These are phyloP conservation scores for Hygrocybe coccinea DNA, from an alignment of 768 basidiomycete species.

Conservation along the genomic window DNA sequence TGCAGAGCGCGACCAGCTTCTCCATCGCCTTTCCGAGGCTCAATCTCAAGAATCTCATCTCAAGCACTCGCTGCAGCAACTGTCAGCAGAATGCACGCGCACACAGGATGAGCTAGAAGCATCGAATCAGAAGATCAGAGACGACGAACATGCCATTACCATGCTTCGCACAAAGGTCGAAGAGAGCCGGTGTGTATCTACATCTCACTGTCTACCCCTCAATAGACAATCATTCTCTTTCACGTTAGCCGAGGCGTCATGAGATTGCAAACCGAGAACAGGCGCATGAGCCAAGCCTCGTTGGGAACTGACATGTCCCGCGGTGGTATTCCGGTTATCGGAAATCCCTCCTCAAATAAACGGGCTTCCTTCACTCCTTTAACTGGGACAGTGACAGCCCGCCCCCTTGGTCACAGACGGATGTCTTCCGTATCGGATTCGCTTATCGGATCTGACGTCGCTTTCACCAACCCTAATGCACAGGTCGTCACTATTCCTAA, in stretches of 20 bases:
- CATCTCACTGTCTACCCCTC: slow-evolving; percentile 8
- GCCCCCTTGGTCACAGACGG: slow-evolving; percentile 55
- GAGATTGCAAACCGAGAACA: slow-evolving; percentile 76
- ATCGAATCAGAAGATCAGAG: slow-evolving; percentile 49
- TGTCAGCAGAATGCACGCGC: slow-evolving; percentile 60
- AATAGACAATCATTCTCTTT: not conserved
- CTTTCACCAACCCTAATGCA: slow-evolving; percentile 30
- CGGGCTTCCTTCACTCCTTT: slow-evolving; percentile 74
- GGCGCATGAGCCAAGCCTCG: slow-evolving; percentile 51
- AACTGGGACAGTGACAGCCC: slow-evolving; percentile 42
- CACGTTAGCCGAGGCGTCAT: slow-evolving; percentile 69
- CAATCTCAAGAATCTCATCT: slow-evolving; percentile 54
- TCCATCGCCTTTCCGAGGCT: slow-evolving; percentile 45
- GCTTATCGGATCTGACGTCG: slow-evolving; percentile 30
- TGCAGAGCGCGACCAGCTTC: slow-evolving; percentile 67
- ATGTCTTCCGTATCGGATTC: slow-evolving; percentile 72
- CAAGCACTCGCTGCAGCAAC: slow-evolving; percentile 56
- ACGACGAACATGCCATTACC: slow-evolving; percentile 73
- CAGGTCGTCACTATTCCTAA: slow-evolving; percentile 35
- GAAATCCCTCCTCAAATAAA: slow-evolving; percentile 53
- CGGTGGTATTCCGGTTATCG: slow-evolving; percentile 35
- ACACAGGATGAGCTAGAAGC: slow-evolving; percentile 54
- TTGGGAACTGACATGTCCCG: slow-evolving; percentile 54
- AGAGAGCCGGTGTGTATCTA: slow-evolving; percentile 61
- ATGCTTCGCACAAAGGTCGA: slow-evolving; percentile 80